Percentiles rank a stretch among this genome's conserved stretches.
Conservation (phyloP, 1,139 yeast species). For the Casaregolazyma lundiana region DNA sequence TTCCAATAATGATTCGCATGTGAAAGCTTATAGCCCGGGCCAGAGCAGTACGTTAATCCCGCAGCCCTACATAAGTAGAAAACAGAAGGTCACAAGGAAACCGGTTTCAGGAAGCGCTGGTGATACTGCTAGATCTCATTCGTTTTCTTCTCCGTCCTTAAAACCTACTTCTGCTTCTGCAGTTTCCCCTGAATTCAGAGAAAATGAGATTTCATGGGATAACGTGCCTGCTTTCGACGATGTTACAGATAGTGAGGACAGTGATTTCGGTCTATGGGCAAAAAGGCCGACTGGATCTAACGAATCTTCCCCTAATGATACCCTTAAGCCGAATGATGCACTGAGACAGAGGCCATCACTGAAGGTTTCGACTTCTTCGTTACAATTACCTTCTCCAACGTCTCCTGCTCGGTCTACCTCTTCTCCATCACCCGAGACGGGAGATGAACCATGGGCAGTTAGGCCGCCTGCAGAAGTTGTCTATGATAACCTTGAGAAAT, state of each 20-base stretch:
- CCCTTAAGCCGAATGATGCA: background rate
- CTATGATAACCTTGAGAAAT: conserved; percentile 83
- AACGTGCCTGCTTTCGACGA: conserved; percentile 57
- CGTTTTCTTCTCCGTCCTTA: background rate
- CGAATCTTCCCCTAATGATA: conserved; percentile 1
- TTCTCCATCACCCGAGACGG: conserved; percentile 26
- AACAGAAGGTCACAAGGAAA: conserved; percentile 22
- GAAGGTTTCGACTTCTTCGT: conserved; percentile 19
- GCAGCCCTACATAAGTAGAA: conserved; percentile 25
- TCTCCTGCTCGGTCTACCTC: conserved; percentile 18
- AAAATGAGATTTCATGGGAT: conserved; percentile 67
- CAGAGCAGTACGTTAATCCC: conserved; percentile 27
- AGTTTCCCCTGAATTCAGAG: conserved; percentile 52
- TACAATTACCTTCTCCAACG: conserved; percentile 15
- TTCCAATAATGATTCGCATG: background rate
- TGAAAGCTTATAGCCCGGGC: conserved; percentile 27
- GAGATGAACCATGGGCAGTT: conserved; percentile 44
- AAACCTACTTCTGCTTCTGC: background rate
- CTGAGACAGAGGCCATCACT: conserved; percentile 17
- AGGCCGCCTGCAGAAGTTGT: conserved; percentile 95
- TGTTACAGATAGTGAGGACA: conserved; percentile 39
- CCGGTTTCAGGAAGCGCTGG: conserved; percentile 17
- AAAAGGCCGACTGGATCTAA: conserved; percentile 37
- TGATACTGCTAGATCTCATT: background rate
- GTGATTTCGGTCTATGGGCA: conserved; percentile 58